Evolutionary conservation across 2,329 filamentous ascomycete species (phyloP), one percentile per base, ranked within the genome.

Genomic region (Claviceps sp.): DNA sequence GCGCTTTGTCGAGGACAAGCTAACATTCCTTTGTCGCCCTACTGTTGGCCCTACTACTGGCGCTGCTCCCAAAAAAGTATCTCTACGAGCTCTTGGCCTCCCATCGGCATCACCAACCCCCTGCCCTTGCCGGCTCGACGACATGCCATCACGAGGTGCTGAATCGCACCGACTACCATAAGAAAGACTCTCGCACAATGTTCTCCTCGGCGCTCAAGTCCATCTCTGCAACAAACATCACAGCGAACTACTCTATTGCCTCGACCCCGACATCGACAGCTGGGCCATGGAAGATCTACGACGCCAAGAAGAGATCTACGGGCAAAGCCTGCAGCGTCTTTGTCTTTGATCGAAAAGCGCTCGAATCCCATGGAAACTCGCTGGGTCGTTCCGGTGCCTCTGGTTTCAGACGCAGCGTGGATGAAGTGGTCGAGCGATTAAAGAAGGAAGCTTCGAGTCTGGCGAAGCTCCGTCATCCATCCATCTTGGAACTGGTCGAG

Each of bases 201-300:
- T 95, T 96, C 70, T 88, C 89, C 64, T 90, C 84, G 56, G 88
- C 89, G 58, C 78, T 97, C 66, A 97, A 97, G 71, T 94, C 91
- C 57, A 91, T 97, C 67, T 85, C 84, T 58, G 91, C 79, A 60
- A 77, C 87, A 55, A 95, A 96, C 70, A 97, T 98, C 71, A 84
- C 83, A 54, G 83, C 85, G 64, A 94, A 95, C 71, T 98, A 98
- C 70, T 81, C 85, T 59, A 76, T 97, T 58, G 84, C 88, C 22
- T 76, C 83, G 26, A 81, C 80, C 54, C 79, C 86, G 11, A 84
- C 81, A n/a, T 86, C 89, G 49, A 81, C 81, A 50, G 87, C 90
- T 16, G 93, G 93, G 18, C 88, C 90, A 54, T 98, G 93, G 93
- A 95, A 89, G 72, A 93, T 98, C 62, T 91, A 91, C 76, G 90